Base-by-base conservation (phyloP, 192 early-diverging fungal genomes). In the Coemansia sp. region DNA sequence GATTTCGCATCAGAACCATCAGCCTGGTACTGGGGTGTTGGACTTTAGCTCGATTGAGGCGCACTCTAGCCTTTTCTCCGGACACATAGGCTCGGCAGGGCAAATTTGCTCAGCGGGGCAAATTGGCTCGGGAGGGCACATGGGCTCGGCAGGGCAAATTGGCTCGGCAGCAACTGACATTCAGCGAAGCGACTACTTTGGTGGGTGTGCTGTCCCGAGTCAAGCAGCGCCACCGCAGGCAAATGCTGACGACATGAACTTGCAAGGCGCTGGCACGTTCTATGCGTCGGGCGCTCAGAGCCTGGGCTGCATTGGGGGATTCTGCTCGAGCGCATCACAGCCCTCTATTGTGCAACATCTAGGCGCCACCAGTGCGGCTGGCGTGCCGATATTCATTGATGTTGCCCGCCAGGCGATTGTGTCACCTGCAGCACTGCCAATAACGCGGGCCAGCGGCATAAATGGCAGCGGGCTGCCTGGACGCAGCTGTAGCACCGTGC, bases 121-220 rank as follows among this genome's bases (percentile, higher is more conserved):
- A 20, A 4, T 58, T 5, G 61, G 68, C 54, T 70, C 68, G n/a
- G 56, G 61, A 25, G 40, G 40, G 3, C 40, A 58, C 25, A 4
- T 58, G 1, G 68, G 68, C 54, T 70, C 68, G 9, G 56, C 68
- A 25, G 67, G 59, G 11, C 51, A 40, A 10, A 40, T 40, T 9
- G 61, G 68, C 54, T 70, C 68, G n/a, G 56, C 68, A 4, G 26
- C 56, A 23, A 70, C 68, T 3, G 62, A 70, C 2, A 57, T 46
- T n/a, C 61, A 58, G 9, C 50, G 62, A 17, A 59, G 61, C 51
- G 68, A 70, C 50, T 70, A 70, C 20, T 70, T 70, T 64, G 62
- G 48, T 15, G 24, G 52, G 23, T 59, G 38, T 50, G 28, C 37
- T 2, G 54, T 37, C 23, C 34, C 67, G 23, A 34, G 42, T 4